These are phyloP conservation scores for Aspergillus hiratsukae DNA, from an alignment of 2,329 filamentous ascomycete genomes.

Conservation along the genomic window DNA sequence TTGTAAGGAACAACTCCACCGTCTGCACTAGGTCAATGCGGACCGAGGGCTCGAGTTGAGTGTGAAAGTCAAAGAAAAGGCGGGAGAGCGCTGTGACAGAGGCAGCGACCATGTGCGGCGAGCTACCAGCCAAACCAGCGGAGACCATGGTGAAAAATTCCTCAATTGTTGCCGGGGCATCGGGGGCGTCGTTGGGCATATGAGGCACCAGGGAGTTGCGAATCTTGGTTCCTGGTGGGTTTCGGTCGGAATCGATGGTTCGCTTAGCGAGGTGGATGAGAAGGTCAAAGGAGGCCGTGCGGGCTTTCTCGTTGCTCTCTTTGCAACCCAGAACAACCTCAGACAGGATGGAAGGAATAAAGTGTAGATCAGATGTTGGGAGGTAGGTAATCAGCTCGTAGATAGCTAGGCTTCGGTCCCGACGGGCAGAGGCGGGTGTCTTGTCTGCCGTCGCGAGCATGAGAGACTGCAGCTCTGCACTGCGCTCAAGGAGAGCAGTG, in stretches of 20 bases:
- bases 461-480: conserved; percentile 73
- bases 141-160: conserved; percentile 99
- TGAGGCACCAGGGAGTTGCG: conserved; percentile 81
- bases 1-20: conserved; percentile 92
- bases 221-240: conserved; percentile 63
- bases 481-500: conserved; percentile 70
- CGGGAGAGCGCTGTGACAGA: conserved; percentile 92
- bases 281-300: conserved; percentile 83
- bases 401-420: conserved; percentile 81
- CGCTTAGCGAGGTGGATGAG: conserved; percentile 83
- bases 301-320: conserved; percentile 92
- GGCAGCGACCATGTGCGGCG: conserved; percentile 95
- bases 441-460: conserved; percentile 76
- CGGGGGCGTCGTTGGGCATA: conserved; percentile 76
- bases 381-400: conserved; percentile 74
- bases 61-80: conserved; percentile 88
- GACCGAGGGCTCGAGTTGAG: conserved; percentile 62
- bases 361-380: conserved; percentile 74
- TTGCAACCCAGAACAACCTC: conserved; percentile 97
- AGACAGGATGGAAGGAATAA: conserved; percentile 84
- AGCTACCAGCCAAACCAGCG: conserved; percentile 85
- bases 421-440: conserved; percentile 76
- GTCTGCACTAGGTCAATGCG: conserved; percentile 84
- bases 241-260: conserved; percentile 61
- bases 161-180: conserved; percentile 76